Evolutionary conservation across 1,284 basidiomycete genomes (phyloP).

Genomic region (Abortiporus biennis): DNA sequence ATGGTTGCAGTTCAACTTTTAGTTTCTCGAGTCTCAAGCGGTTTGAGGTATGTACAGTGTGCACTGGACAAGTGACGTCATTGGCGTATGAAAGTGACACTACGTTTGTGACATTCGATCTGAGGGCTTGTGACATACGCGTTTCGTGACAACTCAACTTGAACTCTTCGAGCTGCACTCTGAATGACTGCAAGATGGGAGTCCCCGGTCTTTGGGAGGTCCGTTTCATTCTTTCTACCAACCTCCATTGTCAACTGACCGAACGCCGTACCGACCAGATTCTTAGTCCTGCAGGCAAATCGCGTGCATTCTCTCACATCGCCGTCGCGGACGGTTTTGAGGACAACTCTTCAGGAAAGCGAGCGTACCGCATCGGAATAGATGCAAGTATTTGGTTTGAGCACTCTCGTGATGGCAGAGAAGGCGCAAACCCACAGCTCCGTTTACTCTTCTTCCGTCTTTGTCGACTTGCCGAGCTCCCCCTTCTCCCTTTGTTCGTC

Average conservation of each 20-base stretch:
- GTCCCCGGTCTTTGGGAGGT: conserved; percentile 28
- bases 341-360: conserved; percentile 28
- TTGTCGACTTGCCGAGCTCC: conserved; percentile 39
- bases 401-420: conserved; percentile 29
- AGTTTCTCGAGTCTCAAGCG: too few relatives aligned
- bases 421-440: conserved; percentile 35
- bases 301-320: conserved; percentile 31
- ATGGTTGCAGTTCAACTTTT: too few relatives aligned
- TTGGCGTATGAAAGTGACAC: too few relatives aligned
- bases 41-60: too few relatives aligned
- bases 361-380: conserved; percentile 39
- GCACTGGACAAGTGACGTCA: too few relatives aligned
- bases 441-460: conserved; percentile 36
- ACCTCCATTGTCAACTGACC: neutral
- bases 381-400: conserved; percentile 43
- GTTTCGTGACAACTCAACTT: too few relatives aligned
- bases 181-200: too few relatives aligned
- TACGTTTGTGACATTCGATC: too few relatives aligned
- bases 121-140: too few relatives aligned
- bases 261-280: conserved; percentile 21
- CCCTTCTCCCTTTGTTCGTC: conserved; percentile 60
- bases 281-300: conserved; percentile 29
- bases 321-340: conserved; percentile 38
- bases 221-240: conserved; percentile 6
- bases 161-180: too few relatives aligned